phyloP scores from a whole-genome alignment of 2,329 filamentous ascomycete genomes.

The Zalaria obscura region DNA sequence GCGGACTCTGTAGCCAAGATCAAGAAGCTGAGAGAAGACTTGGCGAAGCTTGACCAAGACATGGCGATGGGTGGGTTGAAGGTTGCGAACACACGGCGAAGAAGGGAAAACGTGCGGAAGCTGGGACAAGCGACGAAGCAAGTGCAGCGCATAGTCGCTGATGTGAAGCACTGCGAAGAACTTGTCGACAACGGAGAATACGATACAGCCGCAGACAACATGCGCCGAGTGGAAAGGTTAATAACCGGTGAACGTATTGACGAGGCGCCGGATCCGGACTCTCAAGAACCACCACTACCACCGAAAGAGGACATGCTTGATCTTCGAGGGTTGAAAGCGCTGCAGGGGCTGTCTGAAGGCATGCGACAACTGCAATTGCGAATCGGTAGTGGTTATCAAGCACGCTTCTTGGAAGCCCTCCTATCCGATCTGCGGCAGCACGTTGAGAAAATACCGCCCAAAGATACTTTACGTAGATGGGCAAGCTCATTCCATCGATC shows the following conservation, averaged over 20 bases:
- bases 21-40: conserved; percentile 62
- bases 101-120: conserved; percentile 71
- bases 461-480: conserved; percentile 74
- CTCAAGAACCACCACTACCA: conserved; percentile 3
- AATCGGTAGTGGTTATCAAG: conserved; percentile 78
- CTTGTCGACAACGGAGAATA: conserved; percentile 74
- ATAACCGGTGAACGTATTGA: conserved; percentile 57
- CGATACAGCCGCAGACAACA: conserved; percentile 61
- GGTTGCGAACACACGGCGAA: conserved; percentile 67
- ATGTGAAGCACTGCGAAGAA: conserved; percentile 61
- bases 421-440: conserved; percentile 72
- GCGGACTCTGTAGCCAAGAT: conserved; percentile 83
- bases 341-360: conserved; percentile 68
- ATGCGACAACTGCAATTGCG: conserved; percentile 61
- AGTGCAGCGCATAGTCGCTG: conserved; percentile 62
- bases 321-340: conserved; percentile 59
- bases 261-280: conserved; percentile 14
- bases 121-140: conserved; percentile 74
- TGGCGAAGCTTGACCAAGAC: conserved; percentile 69
- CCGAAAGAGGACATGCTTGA: conserved; percentile 38
- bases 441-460: conserved; percentile 53
- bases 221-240: conserved; percentile 65
- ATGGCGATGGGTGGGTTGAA: conserved; percentile 76
- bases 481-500: conserved; percentile 60
- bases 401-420: conserved; percentile 62